Base-by-base conservation (phyloP, 2,329 filamentous ascomycete species). In the Mariannaea sp. region DNA sequence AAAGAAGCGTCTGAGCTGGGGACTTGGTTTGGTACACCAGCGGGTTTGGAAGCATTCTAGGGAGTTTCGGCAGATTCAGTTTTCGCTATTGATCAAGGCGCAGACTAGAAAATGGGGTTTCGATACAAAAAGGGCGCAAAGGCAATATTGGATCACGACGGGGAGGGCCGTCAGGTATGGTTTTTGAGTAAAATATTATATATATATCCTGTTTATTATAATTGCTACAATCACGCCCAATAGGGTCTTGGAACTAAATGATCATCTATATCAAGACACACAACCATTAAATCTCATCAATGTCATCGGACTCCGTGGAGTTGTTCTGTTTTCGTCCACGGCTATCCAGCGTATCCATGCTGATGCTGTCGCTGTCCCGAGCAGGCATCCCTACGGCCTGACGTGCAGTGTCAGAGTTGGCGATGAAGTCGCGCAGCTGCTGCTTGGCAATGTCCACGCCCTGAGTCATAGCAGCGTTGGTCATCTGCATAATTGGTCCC, bases 401-500 rank as follows among this genome's bases (percentile, higher is more conserved):
- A 42, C 90, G 80, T 3, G 91, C 92, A 9, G 88, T 88, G 64
- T 96, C 91, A n/a, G 87, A 90, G 65, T 83, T 88, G 75, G 92
- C 90, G 53, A 97, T 80, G 67, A 97, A 97, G 26, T 96, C 91
- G 19, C 93, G 85, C 40, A 97, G 82, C 65, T 89, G 87, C 76
- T 94, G 88, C 78, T 96, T 97, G 69, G 90, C 90, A 62, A 99
- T 91, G 64, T 96, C 91, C 24, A 96, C 68, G 7, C 90, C 94
- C 75, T 99, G 94, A 58, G 82, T 81, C 41, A 85, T 87, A 4
- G 94, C 94, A 12, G 94, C 94, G 64, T 94, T 94, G 61, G 85
- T 84, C 90, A 99, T 97, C 69, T 95, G 92, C 64, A 95, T 79
- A 80, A 99, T 97, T 0, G 94, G 94, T 1, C 94, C 94, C 76